Evolutionary conservation across 2,329 filamentous ascomycete genomes (phyloP).

Genomic region (Colletotrichum sojae): DNA sequence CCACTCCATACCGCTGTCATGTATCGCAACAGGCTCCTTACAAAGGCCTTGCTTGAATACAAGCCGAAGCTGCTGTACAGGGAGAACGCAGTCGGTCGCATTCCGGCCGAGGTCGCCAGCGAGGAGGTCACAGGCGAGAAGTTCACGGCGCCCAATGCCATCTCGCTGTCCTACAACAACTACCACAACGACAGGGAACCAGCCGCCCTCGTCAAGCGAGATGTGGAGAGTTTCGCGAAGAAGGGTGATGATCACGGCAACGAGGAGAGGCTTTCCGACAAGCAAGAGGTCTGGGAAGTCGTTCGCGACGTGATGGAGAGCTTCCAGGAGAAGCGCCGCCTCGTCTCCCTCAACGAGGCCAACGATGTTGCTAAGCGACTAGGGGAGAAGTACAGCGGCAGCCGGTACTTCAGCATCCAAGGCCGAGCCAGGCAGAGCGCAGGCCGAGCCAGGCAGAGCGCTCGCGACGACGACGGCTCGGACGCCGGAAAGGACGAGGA

Average conservation of each 20-base stretch:
- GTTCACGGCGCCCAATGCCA: conserved; percentile 46
- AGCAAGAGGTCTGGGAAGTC: conserved; percentile 42
- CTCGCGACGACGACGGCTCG: conserved; percentile 45
- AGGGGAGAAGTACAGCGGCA: conserved; percentile 62
- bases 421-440: conserved; percentile 42
- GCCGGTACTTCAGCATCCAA: conserved; percentile 54
- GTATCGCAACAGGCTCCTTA: conserved; percentile 52
- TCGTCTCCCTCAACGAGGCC: conserved; percentile 69
- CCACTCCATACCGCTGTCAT: conserved; percentile 71
- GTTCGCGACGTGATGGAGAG: conserved; percentile 46
- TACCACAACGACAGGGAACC: conserved; percentile 16
- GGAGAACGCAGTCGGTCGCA: conserved; percentile 84
- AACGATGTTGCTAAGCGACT: conserved; percentile 71
- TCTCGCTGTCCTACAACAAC: conserved; percentile 22
- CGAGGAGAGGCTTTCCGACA: background rate
- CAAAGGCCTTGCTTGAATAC: conserved; percentile 65
- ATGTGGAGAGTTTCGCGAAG: conserved; percentile 32
- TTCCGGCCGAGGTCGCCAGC: conserved; percentile 77
- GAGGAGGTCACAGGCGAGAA: conserved; percentile 63
- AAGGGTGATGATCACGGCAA: conserved; percentile 1
- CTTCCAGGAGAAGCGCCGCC: conserved; percentile 57
- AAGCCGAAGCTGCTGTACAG: conserved; percentile 73
- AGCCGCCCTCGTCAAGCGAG: conserved; percentile 20
- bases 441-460: conserved; percentile 40
- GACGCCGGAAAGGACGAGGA: conserved; percentile 44